These are phyloP conservation scores for Penicillium sp. DNA, from an alignment of 2,329 filamentous ascomycete genomes.

Conservation along the genomic window DNA sequence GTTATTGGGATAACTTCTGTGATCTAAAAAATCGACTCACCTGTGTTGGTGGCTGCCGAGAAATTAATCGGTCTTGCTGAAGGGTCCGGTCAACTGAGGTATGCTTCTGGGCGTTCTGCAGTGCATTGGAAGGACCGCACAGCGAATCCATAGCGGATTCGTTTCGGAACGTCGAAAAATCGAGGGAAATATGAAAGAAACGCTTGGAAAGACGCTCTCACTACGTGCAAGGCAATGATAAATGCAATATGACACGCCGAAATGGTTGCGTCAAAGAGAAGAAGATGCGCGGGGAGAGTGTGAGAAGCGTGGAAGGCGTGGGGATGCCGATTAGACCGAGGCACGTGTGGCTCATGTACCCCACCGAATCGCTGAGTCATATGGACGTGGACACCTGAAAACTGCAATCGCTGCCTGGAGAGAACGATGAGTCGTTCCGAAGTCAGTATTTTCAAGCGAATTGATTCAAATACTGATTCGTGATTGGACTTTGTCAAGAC, in stretches of 20 bases:
- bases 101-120: slow-evolving; percentile 73
- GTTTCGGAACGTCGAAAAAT: neutral
- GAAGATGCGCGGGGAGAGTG: neutral
- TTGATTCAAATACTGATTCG: neutral
- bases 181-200: neutral
- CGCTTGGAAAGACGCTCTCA: too few relatives aligned
- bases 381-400: neutral
- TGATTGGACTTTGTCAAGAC: too few relatives aligned
- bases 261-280: neutral
- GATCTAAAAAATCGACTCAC: slow-evolving; percentile 38
- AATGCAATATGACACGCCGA: too few relatives aligned
- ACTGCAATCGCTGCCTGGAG: too few relatives aligned
- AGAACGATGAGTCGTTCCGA: too few relatives aligned
- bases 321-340: slow-evolving; percentile 1
- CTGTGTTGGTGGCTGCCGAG: slow-evolving; percentile 56
- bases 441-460: too few relatives aligned
- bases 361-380: neutral
- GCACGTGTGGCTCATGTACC: neutral
- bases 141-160: slow-evolving; percentile 60
- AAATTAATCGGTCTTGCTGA: slow-evolving; percentile 69
- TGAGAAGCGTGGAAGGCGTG: neutral
- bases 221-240: too few relatives aligned
- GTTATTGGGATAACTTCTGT: neutral
- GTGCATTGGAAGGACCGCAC: slow-evolving; percentile 73
- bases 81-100: slow-evolving; percentile 66